phyloP scores from a whole-genome alignment of 2,329 filamentous ascomycete genomes.

The Septoria petroselini region DNA sequence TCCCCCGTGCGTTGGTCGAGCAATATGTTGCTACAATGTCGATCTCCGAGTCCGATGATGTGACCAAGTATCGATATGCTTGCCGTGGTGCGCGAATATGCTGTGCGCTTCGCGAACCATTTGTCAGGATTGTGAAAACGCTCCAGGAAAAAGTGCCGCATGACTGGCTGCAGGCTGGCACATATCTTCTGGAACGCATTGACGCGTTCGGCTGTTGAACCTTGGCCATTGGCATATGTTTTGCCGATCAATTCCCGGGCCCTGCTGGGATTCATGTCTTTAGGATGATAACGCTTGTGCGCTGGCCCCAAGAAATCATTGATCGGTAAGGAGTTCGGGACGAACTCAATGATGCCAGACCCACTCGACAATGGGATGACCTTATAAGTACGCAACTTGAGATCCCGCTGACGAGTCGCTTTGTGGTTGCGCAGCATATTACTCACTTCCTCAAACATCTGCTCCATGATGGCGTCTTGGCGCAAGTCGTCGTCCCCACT shows the following conservation, averaged over 20 bases:
- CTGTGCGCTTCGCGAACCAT: constrained; percentile 85
- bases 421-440: constrained; percentile 82
- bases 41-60: constrained; percentile 85
- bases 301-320: constrained; percentile 91
- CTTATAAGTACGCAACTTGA: constrained; percentile 95
- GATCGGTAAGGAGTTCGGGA: constrained; percentile 85
- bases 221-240: constrained; percentile 60
- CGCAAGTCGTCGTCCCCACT: constrained; percentile 89
- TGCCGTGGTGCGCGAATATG: constrained; percentile 89
- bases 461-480: constrained; percentile 98
- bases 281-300: constrained; percentile 80
- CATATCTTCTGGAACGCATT: constrained; percentile 73
- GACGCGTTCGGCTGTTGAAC: constrained; percentile 64
- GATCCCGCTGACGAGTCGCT: constrained; percentile 78
- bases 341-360: constrained; percentile 94
- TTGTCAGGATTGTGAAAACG: constrained; percentile 89
- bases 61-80: constrained; percentile 90
- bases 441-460: constrained; percentile 95
- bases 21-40: constrained; percentile 95
- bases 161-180: constrained; percentile 82
- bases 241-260: constrained; percentile 78
- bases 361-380: constrained; percentile 82
- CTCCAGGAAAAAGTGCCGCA: constrained; percentile 97
- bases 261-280: constrained; percentile 69
- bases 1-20: constrained; percentile 87